phyloP scores from a whole-genome alignment of 2,329 filamentous ascomycete genomes.

The Pseudogymnoascus sp. region DNA sequence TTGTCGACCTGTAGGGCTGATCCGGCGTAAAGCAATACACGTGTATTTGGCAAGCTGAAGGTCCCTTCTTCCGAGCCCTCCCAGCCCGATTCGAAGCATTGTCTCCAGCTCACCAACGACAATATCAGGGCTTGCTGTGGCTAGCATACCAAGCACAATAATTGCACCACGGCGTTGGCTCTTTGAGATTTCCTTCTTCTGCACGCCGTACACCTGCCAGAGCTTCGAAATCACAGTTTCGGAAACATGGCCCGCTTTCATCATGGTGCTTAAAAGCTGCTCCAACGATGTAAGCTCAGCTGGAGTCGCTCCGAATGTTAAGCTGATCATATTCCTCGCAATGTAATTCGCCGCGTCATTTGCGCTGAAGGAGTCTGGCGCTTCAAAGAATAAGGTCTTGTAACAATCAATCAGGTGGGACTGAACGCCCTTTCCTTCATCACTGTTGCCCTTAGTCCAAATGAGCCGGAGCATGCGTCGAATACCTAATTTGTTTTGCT shows the following conservation, averaged over 20 bases:
- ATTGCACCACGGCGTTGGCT: conserved; percentile 88
- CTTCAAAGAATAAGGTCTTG: conserved; percentile 90
- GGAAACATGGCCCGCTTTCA: conserved; percentile 82
- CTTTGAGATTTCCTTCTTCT: conserved; percentile 85
- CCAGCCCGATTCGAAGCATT: conserved; percentile 84
- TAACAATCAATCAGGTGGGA: conserved; percentile 96
- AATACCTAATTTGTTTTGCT: conserved; percentile 87
- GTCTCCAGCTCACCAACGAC: conserved; percentile 92
- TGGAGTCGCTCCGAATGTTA: conserved; percentile 91
- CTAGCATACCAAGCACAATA: conserved; percentile 94
- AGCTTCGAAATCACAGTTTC: conserved; percentile 83
- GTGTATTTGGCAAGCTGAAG: conserved; percentile 90
- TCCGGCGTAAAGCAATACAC: conserved; percentile 83
- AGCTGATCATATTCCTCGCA: conserved; percentile 95
- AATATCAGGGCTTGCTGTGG: conserved; percentile 84
- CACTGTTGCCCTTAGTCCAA: conserved; percentile 98
- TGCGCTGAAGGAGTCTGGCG: conserved; percentile 75
- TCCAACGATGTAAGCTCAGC: conserved; percentile 93
- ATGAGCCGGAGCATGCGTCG: conserved; percentile 92
- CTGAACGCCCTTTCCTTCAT: conserved; percentile 97
- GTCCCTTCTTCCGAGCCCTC: conserved; percentile 69
- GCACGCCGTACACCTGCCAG: conserved; percentile 95
- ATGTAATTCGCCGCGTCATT: conserved; percentile 95
- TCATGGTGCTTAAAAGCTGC: conserved; percentile 93
- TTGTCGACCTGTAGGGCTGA: conserved; percentile 77